Evolutionary conservation across 2,329 filamentous ascomycete genomes (phyloP).

Genomic region (Colletotrichum musicola): DNA sequence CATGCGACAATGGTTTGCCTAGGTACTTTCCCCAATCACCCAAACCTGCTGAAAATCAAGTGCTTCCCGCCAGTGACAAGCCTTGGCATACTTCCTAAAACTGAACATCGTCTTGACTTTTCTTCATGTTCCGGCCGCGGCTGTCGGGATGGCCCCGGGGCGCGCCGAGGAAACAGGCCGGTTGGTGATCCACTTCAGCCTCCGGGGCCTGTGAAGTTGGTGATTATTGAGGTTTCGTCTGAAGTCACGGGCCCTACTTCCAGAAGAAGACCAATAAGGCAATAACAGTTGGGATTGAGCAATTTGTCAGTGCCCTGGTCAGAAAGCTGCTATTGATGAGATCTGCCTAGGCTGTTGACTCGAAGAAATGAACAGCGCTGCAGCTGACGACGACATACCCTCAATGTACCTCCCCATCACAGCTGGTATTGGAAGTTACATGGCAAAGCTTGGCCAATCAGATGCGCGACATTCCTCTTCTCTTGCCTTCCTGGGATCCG

Average conservation of each 20-base stretch:
- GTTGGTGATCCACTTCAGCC: background rate
- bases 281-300: constrained; percentile 2
- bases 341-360: background rate
- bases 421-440: too few relatives aligned
- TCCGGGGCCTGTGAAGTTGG: background rate
- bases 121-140: constrained; percentile 6
- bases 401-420: too few relatives aligned
- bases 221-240: background rate
- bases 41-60: background rate
- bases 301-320: constrained; percentile 4
- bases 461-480: background rate
- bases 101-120: background rate
- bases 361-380: too few relatives aligned
- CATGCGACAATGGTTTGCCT: too few relatives aligned
- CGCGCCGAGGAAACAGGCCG: background rate
- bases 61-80: constrained; percentile 9
- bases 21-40: too few relatives aligned
- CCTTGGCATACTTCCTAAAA: constrained; percentile 2
- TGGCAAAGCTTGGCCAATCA: background rate
- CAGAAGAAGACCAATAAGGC: background rate
- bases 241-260: constrained; percentile 1
- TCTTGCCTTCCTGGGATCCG: background rate
- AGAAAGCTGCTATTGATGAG: background rate
- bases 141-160: constrained; percentile 4
- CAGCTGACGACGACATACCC: too few relatives aligned